A percentile compares a stretch with the other conserved stretches of the same genome.
These are phyloP conservation scores for Ceriops tagal DNA, from an alignment of 345 rosid species.

Conservation along the genomic window DNA sequence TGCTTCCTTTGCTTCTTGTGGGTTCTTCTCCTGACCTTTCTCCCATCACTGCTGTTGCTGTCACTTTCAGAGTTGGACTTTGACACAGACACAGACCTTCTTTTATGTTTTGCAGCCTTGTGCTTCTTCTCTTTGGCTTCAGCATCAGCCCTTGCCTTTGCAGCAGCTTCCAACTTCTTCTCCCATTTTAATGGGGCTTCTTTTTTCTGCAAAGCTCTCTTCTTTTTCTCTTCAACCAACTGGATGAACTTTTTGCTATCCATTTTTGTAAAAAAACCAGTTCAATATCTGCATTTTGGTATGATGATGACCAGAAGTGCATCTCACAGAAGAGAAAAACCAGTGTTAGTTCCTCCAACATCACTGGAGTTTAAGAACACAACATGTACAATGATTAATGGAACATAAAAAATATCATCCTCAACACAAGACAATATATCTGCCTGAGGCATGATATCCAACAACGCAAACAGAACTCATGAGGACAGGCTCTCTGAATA, in stretches of 20 bases:
- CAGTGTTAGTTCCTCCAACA: constrained; percentile 69
- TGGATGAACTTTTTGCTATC: constrained; percentile 96
- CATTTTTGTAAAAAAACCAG: constrained; percentile 57
- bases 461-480: no score
- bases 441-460: no score
- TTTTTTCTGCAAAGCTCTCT: constrained; percentile 65
- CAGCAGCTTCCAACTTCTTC: constrained; percentile 92
- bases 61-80: constrained; percentile 47
- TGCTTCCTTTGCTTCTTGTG: constrained; percentile 59
- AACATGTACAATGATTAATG: no score
- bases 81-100: constrained; percentile 28
- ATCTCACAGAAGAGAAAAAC: constrained; percentile 96
- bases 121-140: constrained; percentile 57
- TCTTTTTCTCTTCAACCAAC: constrained; percentile 93
- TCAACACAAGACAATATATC: no score
- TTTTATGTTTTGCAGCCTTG: constrained; percentile 53
- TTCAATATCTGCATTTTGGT: constrained; percentile 84
- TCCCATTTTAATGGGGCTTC: constrained; percentile 96
- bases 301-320: constrained; percentile 73
- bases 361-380: not conserved
- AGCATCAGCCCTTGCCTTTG: constrained; percentile 62
- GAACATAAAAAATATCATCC: no score
- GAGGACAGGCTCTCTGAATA: no score
- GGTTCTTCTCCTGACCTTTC: constrained; percentile 46
- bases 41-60: constrained; percentile 38